These are phyloP conservation scores for Lupinus albus DNA, from an alignment of 306 rosid species.

Conservation along the genomic window DNA sequence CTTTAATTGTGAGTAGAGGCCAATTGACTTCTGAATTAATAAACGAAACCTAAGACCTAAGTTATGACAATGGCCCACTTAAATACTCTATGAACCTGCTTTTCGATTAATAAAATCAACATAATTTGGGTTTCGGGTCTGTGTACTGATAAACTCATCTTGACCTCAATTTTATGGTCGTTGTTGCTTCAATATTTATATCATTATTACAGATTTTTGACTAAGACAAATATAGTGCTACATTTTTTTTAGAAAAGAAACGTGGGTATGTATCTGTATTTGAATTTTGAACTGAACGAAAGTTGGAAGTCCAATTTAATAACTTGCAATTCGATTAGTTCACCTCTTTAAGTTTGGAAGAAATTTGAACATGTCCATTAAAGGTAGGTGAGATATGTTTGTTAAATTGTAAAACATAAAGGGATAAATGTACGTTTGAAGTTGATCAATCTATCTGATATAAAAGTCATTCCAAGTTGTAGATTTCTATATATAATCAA, in stretches of 20 bases:
- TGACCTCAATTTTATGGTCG: not conserved
- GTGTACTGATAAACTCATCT: not conserved
- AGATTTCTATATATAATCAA: not conserved
- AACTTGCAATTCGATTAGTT: too few species aligned
- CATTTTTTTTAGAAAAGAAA: too few species aligned
- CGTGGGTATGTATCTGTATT: not conserved
- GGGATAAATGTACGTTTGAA: too few species aligned
- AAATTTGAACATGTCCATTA: too few species aligned
- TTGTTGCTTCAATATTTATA: not conserved
- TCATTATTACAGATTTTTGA: not conserved
- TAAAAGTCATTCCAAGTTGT: not conserved
- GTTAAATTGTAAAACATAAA: too few species aligned
- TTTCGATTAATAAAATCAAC: not conserved
- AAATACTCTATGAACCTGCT: not conserved
- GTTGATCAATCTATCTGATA: too few species aligned
- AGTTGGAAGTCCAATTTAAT: not conserved
- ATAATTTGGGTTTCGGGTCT: not conserved
- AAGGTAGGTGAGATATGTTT: too few species aligned
- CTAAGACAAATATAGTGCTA: not conserved
- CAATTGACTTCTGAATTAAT: not conserved
- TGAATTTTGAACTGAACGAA: not conserved
- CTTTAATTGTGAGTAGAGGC: not conserved
- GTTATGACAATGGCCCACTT: not conserved
- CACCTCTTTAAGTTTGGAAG: too few species aligned
- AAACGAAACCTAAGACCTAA: conserved; percentile 6